Conservation (phyloP, 257 asterid genomes). For the Echium plantagineum region DNA sequence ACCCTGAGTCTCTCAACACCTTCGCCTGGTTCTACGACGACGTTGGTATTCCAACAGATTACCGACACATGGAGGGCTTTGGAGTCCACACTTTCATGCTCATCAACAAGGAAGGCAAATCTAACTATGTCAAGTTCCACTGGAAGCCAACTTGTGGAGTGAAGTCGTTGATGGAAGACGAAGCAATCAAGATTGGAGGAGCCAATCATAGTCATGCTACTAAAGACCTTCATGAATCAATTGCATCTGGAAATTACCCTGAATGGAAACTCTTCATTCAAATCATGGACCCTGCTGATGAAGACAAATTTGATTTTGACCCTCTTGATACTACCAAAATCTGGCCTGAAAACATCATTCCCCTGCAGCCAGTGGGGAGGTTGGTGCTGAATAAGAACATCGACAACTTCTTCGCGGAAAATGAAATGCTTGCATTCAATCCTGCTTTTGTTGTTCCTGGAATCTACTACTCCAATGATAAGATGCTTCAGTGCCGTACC, state of each 20-base stretch:
- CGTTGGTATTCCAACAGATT: slow-evolving; percentile 6
- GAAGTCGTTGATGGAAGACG: slow-evolving; percentile 8
- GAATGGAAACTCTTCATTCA: slow-evolving; percentile 15
- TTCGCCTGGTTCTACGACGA: slow-evolving; percentile 4
- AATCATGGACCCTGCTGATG: slow-evolving; percentile 7
- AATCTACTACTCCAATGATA: slow-evolving; percentile 10
- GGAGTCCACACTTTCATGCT: slow-evolving; percentile 11
- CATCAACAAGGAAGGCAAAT: slow-evolving; percentile 3
- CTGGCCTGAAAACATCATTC: slow-evolving; percentile 12
- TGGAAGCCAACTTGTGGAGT: slow-evolving; percentile 16
- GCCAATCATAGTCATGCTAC: slow-evolving; percentile 12
- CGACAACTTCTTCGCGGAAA: slow-evolving; percentile 12
- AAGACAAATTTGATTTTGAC: slow-evolving; percentile 11
- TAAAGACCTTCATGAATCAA: slow-evolving; percentile 10
- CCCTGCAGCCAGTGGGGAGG: slow-evolving; percentile 11
- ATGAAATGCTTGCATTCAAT: slow-evolving; percentile 11
- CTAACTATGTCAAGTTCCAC: slow-evolving; percentile 12
- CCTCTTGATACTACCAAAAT: slow-evolving; percentile 11
- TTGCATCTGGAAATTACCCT: slow-evolving; percentile 15
- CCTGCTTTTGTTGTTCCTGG: slow-evolving; percentile 14
- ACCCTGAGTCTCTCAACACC: slow-evolving; percentile 3
- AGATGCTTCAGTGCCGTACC: slow-evolving; percentile 12
- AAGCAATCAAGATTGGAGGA: slow-evolving; percentile 11
- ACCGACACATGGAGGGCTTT: slow-evolving; percentile 8
- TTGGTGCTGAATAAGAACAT: slow-evolving; percentile 14